Percentiles rank a stretch among this genome's conserved stretches.
phyloP scores from a whole-genome alignment of 1,284 basidiomycete genomes.

The Farysia itapuensis region DNA sequence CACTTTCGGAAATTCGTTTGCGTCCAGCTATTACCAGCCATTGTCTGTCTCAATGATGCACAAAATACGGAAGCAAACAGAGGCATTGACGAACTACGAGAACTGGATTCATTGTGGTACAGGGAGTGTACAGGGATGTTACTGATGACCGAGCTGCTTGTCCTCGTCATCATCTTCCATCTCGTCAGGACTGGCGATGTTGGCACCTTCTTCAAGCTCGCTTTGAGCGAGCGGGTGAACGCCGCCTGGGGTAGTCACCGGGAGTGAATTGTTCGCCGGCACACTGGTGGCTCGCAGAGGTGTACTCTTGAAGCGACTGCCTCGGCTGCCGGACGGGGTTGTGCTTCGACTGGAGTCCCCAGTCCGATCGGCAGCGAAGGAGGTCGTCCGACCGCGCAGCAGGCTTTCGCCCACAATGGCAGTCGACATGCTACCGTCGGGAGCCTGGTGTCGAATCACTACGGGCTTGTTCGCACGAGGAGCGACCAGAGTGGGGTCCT shows the following conservation, averaged over 20 bases:
- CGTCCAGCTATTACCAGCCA: too few species aligned
- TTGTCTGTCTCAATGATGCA: too few species aligned
- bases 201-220: slow-evolving; percentile 9
- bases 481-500: slow-evolving; percentile 8
- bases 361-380: slow-evolving; percentile 7
- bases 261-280: too few species aligned
- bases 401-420: slow-evolving; percentile 43
- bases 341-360: slow-evolving; percentile 28
- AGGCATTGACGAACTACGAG: too few species aligned
- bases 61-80: too few species aligned
- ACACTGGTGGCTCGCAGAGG: slow-evolving; percentile 20
- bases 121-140: too few species aligned
- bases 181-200: slow-evolving; percentile 22
- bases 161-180: slow-evolving; percentile 9
- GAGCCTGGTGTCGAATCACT: slow-evolving; percentile 39
- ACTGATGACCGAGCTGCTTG: slow-evolving; percentile 31
- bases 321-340: slow-evolving; percentile 28
- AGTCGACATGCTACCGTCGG: slow-evolving; percentile 32
- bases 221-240: too few species aligned
- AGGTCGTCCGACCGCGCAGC: slow-evolving; percentile 31
- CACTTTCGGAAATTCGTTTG: too few species aligned
- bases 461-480: slow-evolving; percentile 40
- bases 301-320: slow-evolving; percentile 38
- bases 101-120: too few species aligned
- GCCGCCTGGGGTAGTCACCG: too few species aligned